Conservation (phyloP, 1,139 yeast species). For the Nakaseomyces kungkrabaensis region DNA sequence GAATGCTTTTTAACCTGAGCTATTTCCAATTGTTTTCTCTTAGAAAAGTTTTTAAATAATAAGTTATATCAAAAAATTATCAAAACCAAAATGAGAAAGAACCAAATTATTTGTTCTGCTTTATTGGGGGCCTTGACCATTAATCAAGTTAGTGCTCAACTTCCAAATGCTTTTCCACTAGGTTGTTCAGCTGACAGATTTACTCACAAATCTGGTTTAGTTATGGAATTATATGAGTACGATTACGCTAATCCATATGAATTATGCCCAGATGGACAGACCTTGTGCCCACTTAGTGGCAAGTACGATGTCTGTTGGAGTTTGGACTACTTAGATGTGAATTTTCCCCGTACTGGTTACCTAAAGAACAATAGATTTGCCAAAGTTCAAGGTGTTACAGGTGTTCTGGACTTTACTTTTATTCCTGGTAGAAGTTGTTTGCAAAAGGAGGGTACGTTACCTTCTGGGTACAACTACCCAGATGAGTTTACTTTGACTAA, state of each 20-base stretch:
- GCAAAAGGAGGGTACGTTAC: neutral
- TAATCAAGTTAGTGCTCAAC: neutral
- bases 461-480: neutral
- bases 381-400: neutral
- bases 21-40: too few relatives aligned
- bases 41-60: too few relatives aligned
- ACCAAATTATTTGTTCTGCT: neutral
- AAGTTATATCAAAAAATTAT: neutral
- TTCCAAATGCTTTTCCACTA: neutral
- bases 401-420: neutral
- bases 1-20: too few relatives aligned
- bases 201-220: neutral
- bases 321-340: neutral
- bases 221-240: neutral
- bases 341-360: neutral
- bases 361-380: neutral
- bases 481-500: neutral
- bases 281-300: neutral
- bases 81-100: neutral
- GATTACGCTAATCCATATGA: neutral
- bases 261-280: neutral
- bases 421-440: neutral
- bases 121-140: neutral
- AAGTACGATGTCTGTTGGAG: neutral
- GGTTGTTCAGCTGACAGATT: neutral